Base-by-base conservation (phyloP, 768 basidiomycete genomes). In the Trametes elegans region DNA sequence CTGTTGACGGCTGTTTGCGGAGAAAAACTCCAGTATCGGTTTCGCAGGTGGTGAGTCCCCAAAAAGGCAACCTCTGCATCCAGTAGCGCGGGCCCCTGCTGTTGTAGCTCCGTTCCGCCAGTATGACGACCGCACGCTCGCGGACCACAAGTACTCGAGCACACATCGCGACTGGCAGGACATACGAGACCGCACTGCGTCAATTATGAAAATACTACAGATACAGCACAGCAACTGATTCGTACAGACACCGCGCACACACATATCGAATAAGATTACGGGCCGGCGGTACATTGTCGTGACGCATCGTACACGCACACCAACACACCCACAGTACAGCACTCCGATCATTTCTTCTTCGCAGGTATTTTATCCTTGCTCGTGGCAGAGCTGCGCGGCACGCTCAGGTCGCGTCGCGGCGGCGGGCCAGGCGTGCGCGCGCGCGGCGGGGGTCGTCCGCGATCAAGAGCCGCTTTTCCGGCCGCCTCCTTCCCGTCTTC, bases 1-100 rank as follows among this genome's bases (percentile, higher is more conserved):
- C 50, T 65, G 63, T 66, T 66, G 65, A 63, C 59, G 55, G 41
- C 34, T 66, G 55, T 66, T 66, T 66, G 62, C 65, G 57, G 61
- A 61, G 59, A 47, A 61, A 64, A 64, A 62, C 55, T 59, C 51
- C 39, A 49, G 53, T 49, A 45, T 35, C 31, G 47, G 31, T 35
- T 50, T 58, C 49, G 57, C 54, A 38, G 52, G 55, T 52, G 58
- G 61, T 59, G 55, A 62, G 61, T 57, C 54, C 61, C 57, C 32
- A 21, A 59, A 52, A 49, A 50, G 61, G 61, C 51, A 62, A 49
- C 16, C 27, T n/a, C 23, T 14, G 18, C 42, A 52, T 28, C 9
- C 49, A n/a, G 16, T 19, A 34, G 42, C 42, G 51, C 42, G n/a
- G n/a, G n/a, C n/a, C n/a, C n/a, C n/a, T n/a, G n/a, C n/a, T n/a